Evolutionary conservation across 2,329 filamentous ascomycete genomes (phyloP).

Genomic region (Pseudogymnoascus verrucosus): DNA sequence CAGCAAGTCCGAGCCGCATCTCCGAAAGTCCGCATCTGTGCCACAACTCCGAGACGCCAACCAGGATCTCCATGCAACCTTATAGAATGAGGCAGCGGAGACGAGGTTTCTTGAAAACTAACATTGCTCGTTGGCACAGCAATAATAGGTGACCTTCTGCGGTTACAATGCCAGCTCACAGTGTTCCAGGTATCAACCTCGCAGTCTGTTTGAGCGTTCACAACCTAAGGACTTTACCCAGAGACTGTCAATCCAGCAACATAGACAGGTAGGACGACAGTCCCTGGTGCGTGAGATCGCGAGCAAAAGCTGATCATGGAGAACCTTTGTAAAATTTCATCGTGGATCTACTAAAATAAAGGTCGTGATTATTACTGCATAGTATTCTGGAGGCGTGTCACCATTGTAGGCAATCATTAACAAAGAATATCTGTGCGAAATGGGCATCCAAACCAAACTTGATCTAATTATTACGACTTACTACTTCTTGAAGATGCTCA

Average conservation of each 20-base stretch:
- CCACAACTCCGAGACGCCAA: neutral
- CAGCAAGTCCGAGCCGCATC: neutral
- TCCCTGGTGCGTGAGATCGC: neutral
- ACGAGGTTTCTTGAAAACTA: neutral
- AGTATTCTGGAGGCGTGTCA: neutral
- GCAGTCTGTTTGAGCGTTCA: neutral
- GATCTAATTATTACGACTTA: neutral
- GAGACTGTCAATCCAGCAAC: neutral
- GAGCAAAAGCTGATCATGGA: neutral
- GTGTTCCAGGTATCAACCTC: neutral
- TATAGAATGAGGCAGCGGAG: neutral
- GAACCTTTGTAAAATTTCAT: neutral
- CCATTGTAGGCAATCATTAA: neutral
- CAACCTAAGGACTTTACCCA: neutral
- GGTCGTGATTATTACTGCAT: neutral
- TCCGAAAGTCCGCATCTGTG: neutral
- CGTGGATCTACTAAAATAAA: neutral
- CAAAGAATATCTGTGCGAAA: neutral
- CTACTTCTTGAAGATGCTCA: neutral
- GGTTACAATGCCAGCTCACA: neutral
- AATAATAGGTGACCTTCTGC: neutral
- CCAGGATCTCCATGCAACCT: neutral
- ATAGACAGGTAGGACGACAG: neutral
- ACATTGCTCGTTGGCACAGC: neutral
- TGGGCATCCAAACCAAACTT: neutral